These are phyloP conservation scores for Brassica carinata DNA, from an alignment of 345 rosid species.

Conservation along the genomic window DNA sequence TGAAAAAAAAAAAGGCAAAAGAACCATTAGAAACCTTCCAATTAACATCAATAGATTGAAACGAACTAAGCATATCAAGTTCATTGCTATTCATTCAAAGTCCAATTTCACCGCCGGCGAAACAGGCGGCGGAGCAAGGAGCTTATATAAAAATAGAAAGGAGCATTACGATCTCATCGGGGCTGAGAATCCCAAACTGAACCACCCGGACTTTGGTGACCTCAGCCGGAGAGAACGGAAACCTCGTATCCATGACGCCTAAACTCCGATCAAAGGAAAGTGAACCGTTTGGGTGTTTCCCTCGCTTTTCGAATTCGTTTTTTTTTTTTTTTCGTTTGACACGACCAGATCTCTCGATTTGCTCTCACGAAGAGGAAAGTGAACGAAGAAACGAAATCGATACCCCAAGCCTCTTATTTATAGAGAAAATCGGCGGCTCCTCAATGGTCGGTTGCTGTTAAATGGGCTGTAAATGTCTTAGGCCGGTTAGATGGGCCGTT, in stretches of 20 bases:
- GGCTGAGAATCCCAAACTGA: slow-evolving; percentile 94
- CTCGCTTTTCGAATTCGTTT: slow-evolving; percentile 17
- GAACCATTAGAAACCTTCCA: background rate
- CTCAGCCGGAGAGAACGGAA: slow-evolving; percentile 92
- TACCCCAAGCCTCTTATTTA: slow-evolving; percentile 40
- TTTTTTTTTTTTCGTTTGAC: slow-evolving; percentile 2
- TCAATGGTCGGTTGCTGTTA: background rate
- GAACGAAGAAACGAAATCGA: fast-evolving
- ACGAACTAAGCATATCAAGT: background rate
- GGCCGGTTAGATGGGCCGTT: slow-evolving; percentile 12
- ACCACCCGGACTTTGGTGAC: slow-evolving; percentile 86
- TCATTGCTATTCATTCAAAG: background rate
- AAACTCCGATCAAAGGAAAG: slow-evolving; percentile 35
- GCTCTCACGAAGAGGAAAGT: slow-evolving; percentile 13
- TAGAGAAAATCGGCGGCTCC: slow-evolving; percentile 14
- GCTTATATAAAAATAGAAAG: background rate
- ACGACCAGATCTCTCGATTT: slow-evolving; percentile 35
- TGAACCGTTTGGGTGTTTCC: slow-evolving; percentile 9
- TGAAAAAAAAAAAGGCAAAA: slow-evolving; percentile 37
- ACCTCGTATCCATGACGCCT: slow-evolving; percentile 61
- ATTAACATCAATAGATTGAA: background rate
- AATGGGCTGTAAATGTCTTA: slow-evolving; percentile 9
- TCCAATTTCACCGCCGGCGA: slow-evolving; percentile 13
- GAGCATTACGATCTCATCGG: slow-evolving; percentile 88
- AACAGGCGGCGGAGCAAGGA: slow-evolving; percentile 29